Evolutionary conservation across 805 yeast species (phyloP).

Genomic region (Scheffersomyces amazonensis): DNA sequence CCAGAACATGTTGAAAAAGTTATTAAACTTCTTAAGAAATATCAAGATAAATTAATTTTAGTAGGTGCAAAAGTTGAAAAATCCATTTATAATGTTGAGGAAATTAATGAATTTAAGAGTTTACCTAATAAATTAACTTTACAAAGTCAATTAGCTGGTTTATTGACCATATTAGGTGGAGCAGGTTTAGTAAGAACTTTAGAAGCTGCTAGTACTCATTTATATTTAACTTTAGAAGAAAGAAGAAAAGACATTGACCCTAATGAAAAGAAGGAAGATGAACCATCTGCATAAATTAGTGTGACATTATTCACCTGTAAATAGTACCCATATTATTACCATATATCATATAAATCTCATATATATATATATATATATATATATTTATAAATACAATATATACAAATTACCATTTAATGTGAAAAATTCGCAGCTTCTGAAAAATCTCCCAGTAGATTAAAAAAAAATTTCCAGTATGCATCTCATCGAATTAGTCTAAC

Average conservation of each 20-base stretch:
- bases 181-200: constrained; percentile 84
- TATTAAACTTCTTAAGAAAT: constrained; percentile 55
- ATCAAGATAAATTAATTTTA: constrained; percentile 72
- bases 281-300: too few species aligned
- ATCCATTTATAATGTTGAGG: constrained; percentile 47
- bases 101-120: constrained; percentile 63
- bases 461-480: not conserved
- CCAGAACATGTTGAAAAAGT: constrained; percentile 67
- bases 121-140: constrained; percentile 70
- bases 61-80: constrained; percentile 84
- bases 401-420: too few species aligned
- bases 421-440: too few species aligned
- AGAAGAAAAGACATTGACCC: constrained; percentile 31
- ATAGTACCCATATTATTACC: too few species aligned
- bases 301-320: too few species aligned
- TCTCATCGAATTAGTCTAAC: not conserved
- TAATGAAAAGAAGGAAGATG: constrained; percentile 11
- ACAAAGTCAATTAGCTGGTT: constrained; percentile 79
- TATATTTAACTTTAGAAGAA: constrained; percentile 73
- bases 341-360: too few species aligned
- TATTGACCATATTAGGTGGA: constrained; percentile 82
- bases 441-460: too few species aligned
- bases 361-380: too few species aligned
- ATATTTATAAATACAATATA: too few species aligned
- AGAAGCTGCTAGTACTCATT: constrained; percentile 60